Base-by-base conservation (phyloP, 2,329 filamentous ascomycete genomes). In the Lizonia empirigonia region DNA sequence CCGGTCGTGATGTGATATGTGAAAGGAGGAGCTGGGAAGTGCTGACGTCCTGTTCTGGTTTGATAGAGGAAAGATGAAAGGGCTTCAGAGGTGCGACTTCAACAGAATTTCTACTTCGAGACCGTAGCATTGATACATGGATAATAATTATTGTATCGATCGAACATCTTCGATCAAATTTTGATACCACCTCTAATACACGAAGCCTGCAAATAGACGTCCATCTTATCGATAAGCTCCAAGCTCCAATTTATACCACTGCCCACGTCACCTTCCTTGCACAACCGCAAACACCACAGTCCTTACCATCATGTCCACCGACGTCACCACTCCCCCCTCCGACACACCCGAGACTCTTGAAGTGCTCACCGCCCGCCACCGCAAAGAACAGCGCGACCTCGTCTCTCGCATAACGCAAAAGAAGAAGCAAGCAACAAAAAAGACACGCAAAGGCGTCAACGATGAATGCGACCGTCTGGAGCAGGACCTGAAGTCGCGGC, bases 391-490 rank as follows among this genome's bases (percentile, higher is more conserved):
- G 72, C 87, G 86, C 63, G 93, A 97, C 55, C 81, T 99, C 20
- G 90, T 96, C 72, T 83, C 85, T 41, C 86, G 88, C 53, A 86
- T 95, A 67, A 97, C 90, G 5, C 91, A 88, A 76, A 97, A 97
- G 82, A 99, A 97, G 81, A 97, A 97, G 80, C 88, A 89, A 62
- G 92, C 94, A 13, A 95, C 88, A 37, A 99, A 97, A 77, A 87
- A 86, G 73, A 85, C 84, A 7, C 79, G 84, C 40, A 85, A 80
- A 59, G 76, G 75, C 27, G 75, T 81, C 32, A 85, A 85, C 56
- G 84, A 86, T 59, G 84, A 87, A 65, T 86, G 84, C 67, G 82
- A 83, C 16, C 70, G 75, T 20, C 73, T 85, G 29, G 83, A 86
- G 60, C 70, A 73, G 30, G 81, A 85, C 50, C 70, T 85, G 32